phyloP scores from a whole-genome alignment of 805 yeast genomes.

The Saccharomycopsis sp. region DNA sequence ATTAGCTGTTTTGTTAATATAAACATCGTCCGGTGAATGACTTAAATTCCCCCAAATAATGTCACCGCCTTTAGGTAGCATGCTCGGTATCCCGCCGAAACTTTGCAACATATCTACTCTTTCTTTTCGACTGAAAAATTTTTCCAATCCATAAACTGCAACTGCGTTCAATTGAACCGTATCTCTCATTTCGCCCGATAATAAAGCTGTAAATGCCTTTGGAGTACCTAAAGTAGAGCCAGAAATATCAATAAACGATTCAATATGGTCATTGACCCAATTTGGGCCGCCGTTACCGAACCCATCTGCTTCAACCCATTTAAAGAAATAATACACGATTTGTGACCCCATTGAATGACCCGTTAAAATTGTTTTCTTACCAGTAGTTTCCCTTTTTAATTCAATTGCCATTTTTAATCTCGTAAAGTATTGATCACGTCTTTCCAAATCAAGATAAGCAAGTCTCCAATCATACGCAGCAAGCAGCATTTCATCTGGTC shows the following conservation, averaged over 20 bases:
- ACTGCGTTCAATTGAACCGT: constrained; percentile 89
- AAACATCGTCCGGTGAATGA: constrained; percentile 64
- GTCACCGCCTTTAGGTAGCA: constrained; percentile 95
- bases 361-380: constrained; percentile 61
- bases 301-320: constrained; percentile 95
- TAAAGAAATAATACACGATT: constrained; percentile 76
- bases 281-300: constrained; percentile 82
- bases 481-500: constrained; percentile 80
- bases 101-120: constrained; percentile 78
- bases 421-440: constrained; percentile 79
- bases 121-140: constrained; percentile 84
- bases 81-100: constrained; percentile 92
- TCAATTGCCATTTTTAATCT: constrained; percentile 73
- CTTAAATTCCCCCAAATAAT: constrained; percentile 75
- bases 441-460: constrained; percentile 81
- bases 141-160: constrained; percentile 91
- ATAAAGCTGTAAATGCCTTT: constrained; percentile 80
- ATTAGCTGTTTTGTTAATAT: constrained; percentile 10
- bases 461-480: constrained; percentile 97
- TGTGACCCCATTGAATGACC: constrained; percentile 99
- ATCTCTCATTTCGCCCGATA: constrained; percentile 98
- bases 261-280: constrained; percentile 86
- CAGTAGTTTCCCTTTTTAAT: constrained; percentile 38
- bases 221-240: constrained; percentile 95
- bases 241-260: constrained; percentile 75